phyloP scores from a whole-genome alignment of 129 eudicot genomes.

The Mikania micrantha region DNA sequence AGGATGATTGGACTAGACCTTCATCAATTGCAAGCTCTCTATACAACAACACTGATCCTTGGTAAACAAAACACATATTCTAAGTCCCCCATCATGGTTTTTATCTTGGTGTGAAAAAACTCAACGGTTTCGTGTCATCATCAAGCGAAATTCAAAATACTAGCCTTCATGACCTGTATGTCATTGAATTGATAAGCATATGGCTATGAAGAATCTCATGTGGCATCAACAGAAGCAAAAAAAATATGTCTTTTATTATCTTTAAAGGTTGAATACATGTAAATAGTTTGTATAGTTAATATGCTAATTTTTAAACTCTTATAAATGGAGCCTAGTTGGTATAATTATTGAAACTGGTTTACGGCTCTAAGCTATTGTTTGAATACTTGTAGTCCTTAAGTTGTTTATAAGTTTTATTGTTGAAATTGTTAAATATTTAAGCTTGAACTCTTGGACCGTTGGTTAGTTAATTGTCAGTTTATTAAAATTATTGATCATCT shows the following conservation, averaged over 20 bases:
- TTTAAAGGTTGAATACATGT: neutral
- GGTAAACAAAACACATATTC: constrained; percentile 32
- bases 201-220: neutral
- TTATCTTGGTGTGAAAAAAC: neutral
- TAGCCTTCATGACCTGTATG: neutral
- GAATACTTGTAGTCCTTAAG: neutral
- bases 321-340: neutral
- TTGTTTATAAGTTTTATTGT: neutral
- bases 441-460: neutral
- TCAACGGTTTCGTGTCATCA: neutral
- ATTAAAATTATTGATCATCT: neutral
- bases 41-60: constrained; percentile 70
- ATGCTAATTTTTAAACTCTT: constrained; percentile 1
- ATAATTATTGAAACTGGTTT: neutral
- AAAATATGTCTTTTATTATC: neutral
- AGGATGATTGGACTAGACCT: constrained; percentile 63
- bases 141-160: neutral
- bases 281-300: constrained; percentile 12
- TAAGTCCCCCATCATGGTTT: neutral
- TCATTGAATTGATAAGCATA: constrained; percentile 2
- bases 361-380: no score
- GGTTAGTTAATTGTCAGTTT: neutral
- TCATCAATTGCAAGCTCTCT: constrained; percentile 40
- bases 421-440: neutral
- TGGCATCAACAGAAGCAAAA: neutral